Evolutionary conservation across 768 basidiomycete genomes (phyloP), one percentile per base, ranked within the genome.

Genomic region (Trametes sanguinea): DNA sequence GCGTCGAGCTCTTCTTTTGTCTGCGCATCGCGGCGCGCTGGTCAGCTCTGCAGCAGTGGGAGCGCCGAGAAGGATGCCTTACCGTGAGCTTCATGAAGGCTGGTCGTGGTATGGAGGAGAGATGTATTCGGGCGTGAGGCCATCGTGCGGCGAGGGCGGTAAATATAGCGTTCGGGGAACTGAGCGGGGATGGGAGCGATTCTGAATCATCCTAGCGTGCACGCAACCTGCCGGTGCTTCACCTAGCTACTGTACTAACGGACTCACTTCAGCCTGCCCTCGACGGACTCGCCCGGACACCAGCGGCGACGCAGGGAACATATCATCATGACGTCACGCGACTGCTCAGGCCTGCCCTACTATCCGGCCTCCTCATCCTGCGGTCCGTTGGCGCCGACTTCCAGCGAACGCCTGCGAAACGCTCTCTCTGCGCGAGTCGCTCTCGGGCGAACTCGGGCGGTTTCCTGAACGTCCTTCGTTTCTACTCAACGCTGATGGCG

Each of bases 1-100:
- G 78, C 85, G 63, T 76, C 72, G 50, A 78, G 64, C 72, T 87
- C 80, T 73, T 87, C 74, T 47, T 71, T 60, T 7, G 66, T 59
- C 70, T 71, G 77, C 33, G 44, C 17, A 37, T 33, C 2, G 29
- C 2, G 11, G 2, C 39, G 50, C n/a, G 14, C 42, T 8, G n/a
- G 10, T 43, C 9, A 6, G 35, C 6, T 37, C 6, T 6, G 35
- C 35, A 37, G 22, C 22, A 22, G 22, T 22, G 22, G 22, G 22
- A 37, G 11, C 35, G 35, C 35, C 6, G 35, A 37, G 6, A 11
- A 37, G 35, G 6, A 37, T 6, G 11, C 35, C 22, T 22, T 9
- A 22, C 45, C 33, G 9, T 32, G 50, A 50, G 30, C 17, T 51
- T 50, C 57, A 51, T 59, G 50, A 59, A 45, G 50, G 14, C 22